Base-by-base conservation (phyloP, 164 flowering plant species). In the Litsea cubeba region DNA sequence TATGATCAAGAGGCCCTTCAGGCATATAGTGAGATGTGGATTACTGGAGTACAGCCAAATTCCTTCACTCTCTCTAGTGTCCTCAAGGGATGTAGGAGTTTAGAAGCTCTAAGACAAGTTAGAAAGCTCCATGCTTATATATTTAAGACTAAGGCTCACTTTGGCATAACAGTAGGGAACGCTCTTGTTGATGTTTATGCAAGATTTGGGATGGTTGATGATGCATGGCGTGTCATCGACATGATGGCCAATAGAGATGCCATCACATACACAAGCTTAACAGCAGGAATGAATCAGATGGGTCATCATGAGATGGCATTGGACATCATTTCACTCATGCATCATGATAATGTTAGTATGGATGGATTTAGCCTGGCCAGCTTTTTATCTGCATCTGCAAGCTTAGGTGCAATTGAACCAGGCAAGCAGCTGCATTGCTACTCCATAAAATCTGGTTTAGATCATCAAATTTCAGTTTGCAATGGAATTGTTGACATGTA, bases 361-460 rank as follows among this genome's bases (percentile, higher is more conserved):
- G 93, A 89, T 76, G 83, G 69, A 40, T 83, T 80, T 75, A 85
- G 85, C 72, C 30, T 86, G 60, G 77, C 92, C 26, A 75, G 84
- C 76, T 89, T 89, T 81, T 71, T 89, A 73, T 85, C 89, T 46
- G 84, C 92, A 71, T 79, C 88, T 12, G 85, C 93, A 18, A 72
- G 81, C 73, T 74, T 85, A 76, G 76, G 83, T 10, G 71, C 81
- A 20, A 67, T 78, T 30, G 85, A 79, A 78, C 76, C 85, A 18
- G 90, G 91, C 62, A 84, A 79, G 79, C 90, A 87, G 76, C 83
- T 89, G 46, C 90, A 89, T 71, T 81, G 85, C 75, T 78, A 72
- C 63, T 80, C 89, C 24, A 46, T 84, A 63, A 86, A 87, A 82
- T 83, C 85, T 57, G 90, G 89, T 50, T 74, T 84, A 46, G 63